Conservation (phyloP, 805 yeast species). For the Saccharomycopsis selenospora region DNA sequence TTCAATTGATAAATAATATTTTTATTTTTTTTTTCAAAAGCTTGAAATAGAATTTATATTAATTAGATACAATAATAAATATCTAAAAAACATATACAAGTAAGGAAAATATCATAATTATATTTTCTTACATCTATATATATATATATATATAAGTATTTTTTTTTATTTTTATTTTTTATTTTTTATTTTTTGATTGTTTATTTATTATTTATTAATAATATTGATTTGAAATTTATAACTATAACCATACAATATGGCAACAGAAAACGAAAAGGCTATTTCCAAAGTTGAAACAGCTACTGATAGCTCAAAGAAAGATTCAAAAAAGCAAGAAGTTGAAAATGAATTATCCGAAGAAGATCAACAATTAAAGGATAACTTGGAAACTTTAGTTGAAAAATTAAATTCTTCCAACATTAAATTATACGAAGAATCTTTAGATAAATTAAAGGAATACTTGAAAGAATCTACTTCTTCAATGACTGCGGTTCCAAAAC, state of each 20-base stretch:
- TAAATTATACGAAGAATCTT: conserved; percentile 46
- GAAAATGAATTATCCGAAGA: conserved; percentile 92
- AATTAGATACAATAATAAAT: no score
- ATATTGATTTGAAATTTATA: conserved; percentile 1
- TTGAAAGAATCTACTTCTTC: conserved; percentile 93
- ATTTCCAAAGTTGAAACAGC: background rate
- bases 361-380: conserved; percentile 79
- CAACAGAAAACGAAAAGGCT: background rate
- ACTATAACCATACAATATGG: background rate
- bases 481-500: conserved; percentile 99
- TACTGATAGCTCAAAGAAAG: no score
- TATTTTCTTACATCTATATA: no score
- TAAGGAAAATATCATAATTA: no score
- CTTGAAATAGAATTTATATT: no score
- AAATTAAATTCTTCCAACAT: conserved; percentile 51
- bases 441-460: conserved; percentile 62
- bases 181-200: no score
- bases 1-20: no score
- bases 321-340: conserved; percentile 29
- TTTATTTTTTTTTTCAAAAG: no score
- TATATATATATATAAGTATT: no score
- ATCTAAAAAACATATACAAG: no score
- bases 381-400: conserved; percentile 81
- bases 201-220: no score
- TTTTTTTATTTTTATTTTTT: no score